Evolutionary conservation across 2,329 filamentous ascomycete genomes (phyloP).

Genomic region (Clonostachys byssicola): DNA sequence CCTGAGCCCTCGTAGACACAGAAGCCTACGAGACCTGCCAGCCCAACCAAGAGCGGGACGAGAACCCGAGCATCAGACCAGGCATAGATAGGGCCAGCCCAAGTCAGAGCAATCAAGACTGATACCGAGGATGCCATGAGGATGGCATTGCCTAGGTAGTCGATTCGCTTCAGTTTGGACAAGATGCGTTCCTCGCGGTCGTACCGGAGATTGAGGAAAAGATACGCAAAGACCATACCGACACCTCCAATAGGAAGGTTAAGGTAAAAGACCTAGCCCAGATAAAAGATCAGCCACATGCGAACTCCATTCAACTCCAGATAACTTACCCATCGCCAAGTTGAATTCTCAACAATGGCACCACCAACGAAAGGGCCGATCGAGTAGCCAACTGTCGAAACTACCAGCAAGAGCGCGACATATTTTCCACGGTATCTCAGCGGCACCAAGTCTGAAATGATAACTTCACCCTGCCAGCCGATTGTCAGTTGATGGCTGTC

Average conservation of each 20-base stretch:
- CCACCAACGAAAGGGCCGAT: constrained; percentile 21
- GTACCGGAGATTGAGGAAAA: constrained; percentile 11
- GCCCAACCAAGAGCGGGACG: constrained; percentile 28
- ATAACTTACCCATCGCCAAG: constrained; percentile 3
- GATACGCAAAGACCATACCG: constrained; percentile 8
- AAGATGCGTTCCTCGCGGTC: constrained; percentile 4
- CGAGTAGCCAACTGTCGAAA: constrained; percentile 8
- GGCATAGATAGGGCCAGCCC: constrained; percentile 3
- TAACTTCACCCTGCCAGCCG: constrained; percentile 12
- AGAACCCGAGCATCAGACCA: constrained; percentile 3
- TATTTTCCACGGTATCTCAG: constrained; percentile 39
- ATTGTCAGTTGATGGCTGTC: neutral
- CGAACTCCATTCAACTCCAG: too few relatives aligned
- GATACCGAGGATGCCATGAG: constrained; percentile 25
- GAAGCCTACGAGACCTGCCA: constrained; percentile 25
- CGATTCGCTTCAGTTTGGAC: constrained; percentile 16
- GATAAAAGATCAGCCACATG: neutral
- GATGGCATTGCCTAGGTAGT: constrained; percentile 31
- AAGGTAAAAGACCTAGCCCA: constrained; percentile 25
- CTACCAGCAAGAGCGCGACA: constrained; percentile 20
- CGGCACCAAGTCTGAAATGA: constrained; percentile 39
- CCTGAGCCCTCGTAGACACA: constrained; percentile 11
- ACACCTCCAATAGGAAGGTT: constrained; percentile 21
- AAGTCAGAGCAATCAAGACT: constrained; percentile 7
- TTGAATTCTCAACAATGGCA: constrained; percentile 3